Base-by-base conservation (phyloP, 2,329 filamentous ascomycete species). In the Alternaria longipes region DNA sequence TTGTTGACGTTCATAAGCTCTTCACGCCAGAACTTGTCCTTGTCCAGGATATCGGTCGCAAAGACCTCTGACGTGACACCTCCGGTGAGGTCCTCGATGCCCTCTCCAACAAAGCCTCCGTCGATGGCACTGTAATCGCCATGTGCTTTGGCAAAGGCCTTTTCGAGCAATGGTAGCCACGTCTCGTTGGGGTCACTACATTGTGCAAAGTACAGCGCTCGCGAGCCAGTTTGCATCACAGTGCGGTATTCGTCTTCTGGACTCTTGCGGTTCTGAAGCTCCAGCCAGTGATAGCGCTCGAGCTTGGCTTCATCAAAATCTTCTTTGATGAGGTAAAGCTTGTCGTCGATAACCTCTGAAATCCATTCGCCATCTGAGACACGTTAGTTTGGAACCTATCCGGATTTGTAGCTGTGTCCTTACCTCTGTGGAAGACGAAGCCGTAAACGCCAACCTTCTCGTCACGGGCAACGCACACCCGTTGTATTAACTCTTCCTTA, bases 341-440 rank as follows among this genome's bases (percentile, higher is more conserved):
- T 96, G 78, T 97, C 93, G 73, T 97, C 93, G 60, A 97, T 89
- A 63, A 97, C 94, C 59, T 91, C 93, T 69, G 93, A 93, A 58
- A 94, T 91, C 93, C 93, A 97, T 78, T 95, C 92, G 54, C 93
- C 93, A 68, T 94, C 92, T 86, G 66, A 49, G 47, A 50, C 14
- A 56, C 16, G 62, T 78, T 45, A 78, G 75, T 63, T 1, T 50
- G 20, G 24, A n/a, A 44, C 32, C 51, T 55, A 53, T 59, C 50
- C 52, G 47, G 7, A 38, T 51, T 12, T 42, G 34, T 45, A 28
- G 12, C 7, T 49, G 54, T 45, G 36, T 38, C 34, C 76, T 64
- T 77, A 84, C 86, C 86, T 67, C 91, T 86, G 77, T 91, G 87
- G 73, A 95, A 94, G 11, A 95, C 91, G 67, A 95, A 95, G 1